Base-by-base conservation (phyloP, 192 early-diverging fungal species). In the Coemansia sp. region DNA sequence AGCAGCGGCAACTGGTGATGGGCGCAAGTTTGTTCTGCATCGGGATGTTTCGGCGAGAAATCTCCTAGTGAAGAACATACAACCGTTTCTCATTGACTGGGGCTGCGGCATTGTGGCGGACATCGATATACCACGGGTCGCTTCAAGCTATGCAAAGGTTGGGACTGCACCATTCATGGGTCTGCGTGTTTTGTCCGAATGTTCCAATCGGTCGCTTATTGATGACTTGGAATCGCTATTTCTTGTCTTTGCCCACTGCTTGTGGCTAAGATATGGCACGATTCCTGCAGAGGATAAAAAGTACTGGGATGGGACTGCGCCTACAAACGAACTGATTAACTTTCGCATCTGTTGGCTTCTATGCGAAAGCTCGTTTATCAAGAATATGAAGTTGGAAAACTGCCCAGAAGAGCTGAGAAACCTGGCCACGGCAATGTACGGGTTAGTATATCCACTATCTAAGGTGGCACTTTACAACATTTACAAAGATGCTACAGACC, bases 211-310 rank as follows among this genome's bases (percentile, higher is more conserved):
- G 16, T 49, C 47, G 8, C 19, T 16, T 19, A 49, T 49, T 2
- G 47, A 49, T 10, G 47, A 49, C 47, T 2, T 49, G 47, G 47
- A 49, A 49, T 49, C 47, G 16, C 8, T 49, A 49, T 49, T 49
- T 0, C 5, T 49, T 49, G 47, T 49, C 47, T 19, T 49, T 49
- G 14, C 47, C 47, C 16, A 49, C 4, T 49, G 47, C 47, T 19
- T 49, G 19, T 49, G 47, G 47, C 4, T 19, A 19, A 49, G 13
- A 4, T 49, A 49, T 7, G 16, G 47, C 4, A n/a, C 14, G 8
- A 49, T 35, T 35, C 32, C 32, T 9, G 32, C 5, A 35, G 3
- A 9, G 8, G 32, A 35, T 35, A 35, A 35, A 0, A 35, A 35
- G 32, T 35, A 35, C 8, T 35, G 32, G 32, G 32, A 35, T 35